phyloP scores from a whole-genome alignment of 192 early-diverging fungal genomes.

The Entomortierella parvispora region DNA sequence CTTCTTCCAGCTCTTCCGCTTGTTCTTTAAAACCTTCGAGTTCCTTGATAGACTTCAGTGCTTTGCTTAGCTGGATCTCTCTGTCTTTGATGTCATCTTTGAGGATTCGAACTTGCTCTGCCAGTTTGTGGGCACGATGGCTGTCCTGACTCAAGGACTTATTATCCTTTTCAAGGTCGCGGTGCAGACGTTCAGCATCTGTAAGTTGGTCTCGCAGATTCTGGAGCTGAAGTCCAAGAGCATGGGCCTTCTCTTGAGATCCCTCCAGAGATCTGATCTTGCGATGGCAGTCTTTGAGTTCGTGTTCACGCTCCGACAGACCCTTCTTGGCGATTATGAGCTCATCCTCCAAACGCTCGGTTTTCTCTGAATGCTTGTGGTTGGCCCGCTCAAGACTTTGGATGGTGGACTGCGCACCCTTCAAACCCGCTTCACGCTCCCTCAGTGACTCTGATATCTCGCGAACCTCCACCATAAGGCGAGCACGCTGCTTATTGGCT shows the following conservation, averaged over 20 bases:
- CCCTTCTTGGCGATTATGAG: neutral
- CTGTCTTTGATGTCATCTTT: slow-evolving; percentile 11
- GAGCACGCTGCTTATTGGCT: slow-evolving; percentile 12
- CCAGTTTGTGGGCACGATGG: neutral
- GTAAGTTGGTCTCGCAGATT: slow-evolving; percentile 16
- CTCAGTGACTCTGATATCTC: slow-evolving; percentile 4
- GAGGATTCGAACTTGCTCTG: slow-evolving; percentile 4
- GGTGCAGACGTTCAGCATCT: neutral
- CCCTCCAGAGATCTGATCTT: slow-evolving; percentile 23
- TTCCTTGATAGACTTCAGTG: neutral
- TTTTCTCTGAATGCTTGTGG: slow-evolving; percentile 1
- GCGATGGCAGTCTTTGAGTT: slow-evolving; percentile 18
- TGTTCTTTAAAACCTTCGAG: neutral
- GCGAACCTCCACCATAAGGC: slow-evolving; percentile 9
- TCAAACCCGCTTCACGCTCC: neutral
- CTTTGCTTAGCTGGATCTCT: slow-evolving; percentile 16
- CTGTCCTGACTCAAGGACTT: neutral
- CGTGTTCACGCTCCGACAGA: slow-evolving; percentile 8
- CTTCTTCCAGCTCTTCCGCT: slow-evolving; percentile 4
- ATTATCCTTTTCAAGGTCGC: slow-evolving; percentile 11
- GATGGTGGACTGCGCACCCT: slow-evolving; percentile 1
- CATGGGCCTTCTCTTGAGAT: slow-evolving; percentile 11
- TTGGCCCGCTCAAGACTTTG: slow-evolving; percentile 14
- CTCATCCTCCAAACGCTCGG: neutral
- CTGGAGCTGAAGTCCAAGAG: slow-evolving; percentile 5